phyloP scores from a whole-genome alignment of 495 filamentous ascomycete species.

The Aspergillus steynii region DNA sequence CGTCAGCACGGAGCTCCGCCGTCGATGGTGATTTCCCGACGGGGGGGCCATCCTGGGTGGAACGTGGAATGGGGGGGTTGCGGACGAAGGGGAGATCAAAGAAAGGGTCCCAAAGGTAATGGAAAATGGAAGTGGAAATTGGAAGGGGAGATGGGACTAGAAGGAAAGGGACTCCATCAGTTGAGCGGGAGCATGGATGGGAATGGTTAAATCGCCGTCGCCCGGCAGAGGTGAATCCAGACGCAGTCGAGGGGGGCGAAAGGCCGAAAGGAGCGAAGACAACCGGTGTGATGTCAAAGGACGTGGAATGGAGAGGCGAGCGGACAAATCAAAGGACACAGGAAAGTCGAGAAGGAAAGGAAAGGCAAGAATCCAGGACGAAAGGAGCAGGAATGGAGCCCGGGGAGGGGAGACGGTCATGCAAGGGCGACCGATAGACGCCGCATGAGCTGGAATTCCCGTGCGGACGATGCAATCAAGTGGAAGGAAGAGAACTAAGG shows the following conservation, averaged over 20 bases:
- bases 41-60: conserved; percentile 32
- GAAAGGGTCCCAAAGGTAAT: conserved; percentile 1
- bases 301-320: background rate
- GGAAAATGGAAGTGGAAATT: conserved; percentile 1
- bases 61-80: conserved; percentile 2
- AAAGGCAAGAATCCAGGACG: background rate
- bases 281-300: conserved; percentile 15
- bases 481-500: background rate
- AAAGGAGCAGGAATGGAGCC: background rate
- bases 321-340: conserved; percentile 1
- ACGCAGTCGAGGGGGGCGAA: conserved; percentile 4
- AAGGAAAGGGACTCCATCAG: conserved; percentile 24
- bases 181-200: conserved; percentile 6
- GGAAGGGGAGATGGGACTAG: conserved; percentile 9
- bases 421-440: conserved; percentile 22
- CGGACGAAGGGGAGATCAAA: background rate
- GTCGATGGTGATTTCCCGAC: conserved; percentile 52
- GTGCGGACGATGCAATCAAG: background rate
- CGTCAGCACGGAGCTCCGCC: conserved; percentile 59
- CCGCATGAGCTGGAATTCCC: background rate
- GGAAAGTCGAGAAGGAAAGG: background rate
- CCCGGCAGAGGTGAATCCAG: background rate
- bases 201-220: conserved; percentile 3
- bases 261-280: conserved; percentile 13
- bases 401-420: conserved; percentile 8